These are phyloP conservation scores for barrel medic (Medicago truncatula) DNA, from an alignment of 306 rosid species.

Conservation along the genomic window MtrunA17r5.0-ANR NC_053045.1:56719001-56719500, in stretches of 20 bases:
- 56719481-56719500: conserved; percentile 53
- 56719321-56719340: conserved; percentile 47
- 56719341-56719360: conserved; percentile 40
- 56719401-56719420: conserved; percentile 36
- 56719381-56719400: conserved; percentile 37
- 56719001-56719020: background rate
- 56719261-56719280: conserved; percentile 38
- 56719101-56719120: conserved; percentile 20
- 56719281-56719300: conserved; percentile 43
- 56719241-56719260: conserved; percentile 24
- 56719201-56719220: conserved; percentile 25
- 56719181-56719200: conserved; percentile 43
- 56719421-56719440: conserved; percentile 18
- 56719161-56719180: conserved; percentile 6
- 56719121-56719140: conserved; percentile 10
- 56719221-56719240: conserved; percentile 28
- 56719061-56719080: conserved; percentile 9
- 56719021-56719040: background rate
- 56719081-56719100: background rate
- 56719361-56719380: conserved; percentile 38
- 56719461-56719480: conserved; percentile 50
- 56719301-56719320: conserved; percentile 37
- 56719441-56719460: conserved; percentile 36
- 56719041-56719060: background rate
- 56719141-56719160: conserved; percentile 16